Percentiles rank a stretch among this genome's conserved stretches.
Conservation (phyloP, 441 rosid species). For the Euphorbia schlechtendalii region DNA sequence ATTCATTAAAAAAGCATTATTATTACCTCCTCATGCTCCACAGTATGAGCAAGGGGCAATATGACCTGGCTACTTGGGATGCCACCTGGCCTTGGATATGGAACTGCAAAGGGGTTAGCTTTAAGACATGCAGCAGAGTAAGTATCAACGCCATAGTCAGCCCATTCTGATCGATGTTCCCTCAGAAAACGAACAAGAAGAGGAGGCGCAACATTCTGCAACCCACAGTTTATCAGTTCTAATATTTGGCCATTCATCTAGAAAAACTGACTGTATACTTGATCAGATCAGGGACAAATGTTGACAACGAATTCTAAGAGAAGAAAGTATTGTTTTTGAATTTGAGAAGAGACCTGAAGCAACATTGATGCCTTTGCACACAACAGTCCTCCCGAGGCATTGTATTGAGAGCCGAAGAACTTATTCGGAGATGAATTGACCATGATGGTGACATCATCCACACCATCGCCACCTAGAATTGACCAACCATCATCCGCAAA, state of each 20-base stretch:
- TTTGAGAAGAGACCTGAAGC: conserved; percentile 52
- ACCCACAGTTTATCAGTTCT: no score
- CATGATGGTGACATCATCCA: conserved; percentile 69
- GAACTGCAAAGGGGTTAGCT: conserved; percentile 69
- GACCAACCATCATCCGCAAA: conserved; percentile 93
- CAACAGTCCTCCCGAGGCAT: conserved; percentile 69
- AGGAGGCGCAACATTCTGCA: conserved; percentile 82
- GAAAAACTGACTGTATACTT: no score
- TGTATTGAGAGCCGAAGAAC: conserved; percentile 60
- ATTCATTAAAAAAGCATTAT: conserved; percentile 18
- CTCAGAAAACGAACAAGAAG: conserved; percentile 78
- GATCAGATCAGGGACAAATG: no score
- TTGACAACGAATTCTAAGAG: background rate
- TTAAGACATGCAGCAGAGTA: conserved; percentile 79
- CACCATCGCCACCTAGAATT: conserved; percentile 64
- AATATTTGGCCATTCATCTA: no score
- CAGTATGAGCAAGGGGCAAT: conserved; percentile 80
- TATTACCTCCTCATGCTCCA: conserved; percentile 97
- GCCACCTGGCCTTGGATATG: conserved; percentile 72
- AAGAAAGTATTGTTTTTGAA: background rate
- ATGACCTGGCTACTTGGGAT: conserved; percentile 84
- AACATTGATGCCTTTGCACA: conserved; percentile 93
- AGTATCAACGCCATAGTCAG: conserved; percentile 83
- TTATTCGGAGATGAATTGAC: conserved; percentile 71
- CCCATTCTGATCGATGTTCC: conserved; percentile 97